These are phyloP conservation scores for Zizania latifolia DNA, from an alignment of 176 grass and related monocot genomes.

Conservation along the genomic window DNA sequence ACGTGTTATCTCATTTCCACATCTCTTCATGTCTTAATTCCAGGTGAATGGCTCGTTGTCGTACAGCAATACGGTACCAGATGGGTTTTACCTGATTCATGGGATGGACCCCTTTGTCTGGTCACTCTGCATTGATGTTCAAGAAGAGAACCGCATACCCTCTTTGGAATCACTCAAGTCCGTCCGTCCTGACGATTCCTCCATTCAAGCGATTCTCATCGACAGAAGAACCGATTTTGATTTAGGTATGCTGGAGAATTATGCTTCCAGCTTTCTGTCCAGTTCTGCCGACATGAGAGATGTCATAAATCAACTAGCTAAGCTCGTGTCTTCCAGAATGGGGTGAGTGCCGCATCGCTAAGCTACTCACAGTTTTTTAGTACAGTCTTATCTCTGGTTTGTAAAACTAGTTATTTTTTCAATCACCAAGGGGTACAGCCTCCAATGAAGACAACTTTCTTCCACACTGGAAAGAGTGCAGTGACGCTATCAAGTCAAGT, in stretches of 20 bases:
- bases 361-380: not conserved
- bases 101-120: slow-evolving; percentile 95
- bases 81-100: slow-evolving; percentile 90
- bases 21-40: not conserved
- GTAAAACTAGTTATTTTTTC: not conserved
- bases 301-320: slow-evolving; percentile 69
- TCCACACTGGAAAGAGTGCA: slow-evolving; percentile 68
- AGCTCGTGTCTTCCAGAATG: slow-evolving; percentile 76
- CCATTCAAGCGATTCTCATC: slow-evolving; percentile 66
- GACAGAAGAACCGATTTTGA: slow-evolving; percentile 66
- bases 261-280: slow-evolving; percentile 48
- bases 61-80: slow-evolving; percentile 72
- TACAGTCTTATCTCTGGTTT: not conserved
- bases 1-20: not conserved
- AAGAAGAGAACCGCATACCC: slow-evolving; percentile 72
- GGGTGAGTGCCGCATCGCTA: slow-evolving; percentile 44
- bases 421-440: slow-evolving; percentile 43
- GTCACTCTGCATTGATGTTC: slow-evolving; percentile 78
- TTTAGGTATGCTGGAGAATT: slow-evolving; percentile 54
- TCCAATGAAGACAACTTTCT: slow-evolving; percentile 65
- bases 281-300: slow-evolving; percentile 57
- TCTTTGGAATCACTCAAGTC: slow-evolving; percentile 62
- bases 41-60: slow-evolving; percentile 87
- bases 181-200: slow-evolving; percentile 54
- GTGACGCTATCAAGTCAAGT: slow-evolving; percentile 53